A percentile compares a stretch with the other conserved stretches of the same genome.
These are phyloP conservation scores for Saccharomyces pastorianus DNA, from an alignment of 1,139 yeast species.

Conservation along the genomic window DNA sequence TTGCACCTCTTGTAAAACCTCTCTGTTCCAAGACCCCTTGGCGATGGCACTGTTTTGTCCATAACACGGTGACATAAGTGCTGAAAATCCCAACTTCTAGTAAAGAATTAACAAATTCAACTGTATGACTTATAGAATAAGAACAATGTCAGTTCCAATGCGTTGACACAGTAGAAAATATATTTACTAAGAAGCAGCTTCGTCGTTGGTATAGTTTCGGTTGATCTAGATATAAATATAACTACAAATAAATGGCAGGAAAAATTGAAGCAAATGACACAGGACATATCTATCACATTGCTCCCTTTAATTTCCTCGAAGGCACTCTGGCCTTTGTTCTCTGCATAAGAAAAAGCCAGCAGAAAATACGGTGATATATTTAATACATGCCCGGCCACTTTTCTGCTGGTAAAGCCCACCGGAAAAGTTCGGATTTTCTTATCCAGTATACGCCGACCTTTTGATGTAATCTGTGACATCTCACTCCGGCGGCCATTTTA, in stretches of 20 bases:
- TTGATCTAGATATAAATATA: not conserved
- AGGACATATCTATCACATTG: conserved; percentile 4
- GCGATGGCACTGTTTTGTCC: not conserved
- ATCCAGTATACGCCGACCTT: not conserved
- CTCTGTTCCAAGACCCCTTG: not conserved
- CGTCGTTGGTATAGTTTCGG: not conserved
- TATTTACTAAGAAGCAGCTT: not conserved
- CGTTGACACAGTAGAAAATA: not conserved
- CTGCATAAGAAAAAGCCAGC: not conserved
- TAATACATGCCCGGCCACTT: not conserved
- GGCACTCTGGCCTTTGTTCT: not conserved
- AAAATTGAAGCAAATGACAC: not conserved
- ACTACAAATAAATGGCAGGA: not conserved
- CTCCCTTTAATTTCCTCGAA: conserved; percentile 1
- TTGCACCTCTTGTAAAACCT: not conserved
- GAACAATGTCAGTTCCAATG: not conserved
- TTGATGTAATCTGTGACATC: not conserved
- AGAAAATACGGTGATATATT: not conserved
- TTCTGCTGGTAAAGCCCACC: not conserved
- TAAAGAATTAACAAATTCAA: not conserved
- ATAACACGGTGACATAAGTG: not conserved
- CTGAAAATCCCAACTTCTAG: not conserved
- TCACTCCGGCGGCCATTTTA: not conserved
- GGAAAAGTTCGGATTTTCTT: not conserved
- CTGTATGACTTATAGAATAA: not conserved